Percentiles rank a stretch among this genome's conserved stretches.
Evolutionary conservation across 2,329 filamentous ascomycete species (phyloP).

Genomic region (Cercospora berteroae): DNA sequence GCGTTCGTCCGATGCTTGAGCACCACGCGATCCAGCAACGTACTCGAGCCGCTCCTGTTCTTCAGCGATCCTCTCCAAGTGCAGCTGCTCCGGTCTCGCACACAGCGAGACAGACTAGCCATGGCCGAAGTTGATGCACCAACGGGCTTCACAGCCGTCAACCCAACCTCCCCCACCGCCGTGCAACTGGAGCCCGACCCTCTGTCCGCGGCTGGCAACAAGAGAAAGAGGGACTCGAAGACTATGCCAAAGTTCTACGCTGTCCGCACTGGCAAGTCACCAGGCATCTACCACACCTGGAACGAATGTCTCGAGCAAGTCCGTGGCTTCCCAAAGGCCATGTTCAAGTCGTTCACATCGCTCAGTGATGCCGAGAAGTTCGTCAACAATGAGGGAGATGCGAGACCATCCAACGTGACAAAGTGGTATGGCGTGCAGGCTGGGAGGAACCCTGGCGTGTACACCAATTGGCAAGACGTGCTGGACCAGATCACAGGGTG

Average conservation of each 20-base stretch:
- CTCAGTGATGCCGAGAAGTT: constrained; percentile 76
- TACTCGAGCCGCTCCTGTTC: constrained; percentile 14
- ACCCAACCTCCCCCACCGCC: constrained; percentile 18
- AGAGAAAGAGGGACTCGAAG: constrained; percentile 54
- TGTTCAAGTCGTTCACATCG: constrained; percentile 71
- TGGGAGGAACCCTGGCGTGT: constrained; percentile 60
- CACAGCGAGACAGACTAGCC: neutral
- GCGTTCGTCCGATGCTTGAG: constrained; percentile 1
- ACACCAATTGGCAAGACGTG: constrained; percentile 67
- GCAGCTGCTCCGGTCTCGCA: neutral
- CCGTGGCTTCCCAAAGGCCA: constrained; percentile 55
- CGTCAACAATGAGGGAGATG: constrained; percentile 56
- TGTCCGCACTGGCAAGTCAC: constrained; percentile 58
- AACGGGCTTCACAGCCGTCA: constrained; percentile 34
- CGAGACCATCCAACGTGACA: constrained; percentile 27
- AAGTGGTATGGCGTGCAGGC: constrained; percentile 62
- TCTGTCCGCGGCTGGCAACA: constrained; percentile 42
- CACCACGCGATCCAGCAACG: constrained; percentile 1
- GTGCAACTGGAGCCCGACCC: neutral
- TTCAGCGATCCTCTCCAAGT: constrained; percentile 10
- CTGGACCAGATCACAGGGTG: constrained; percentile 71
- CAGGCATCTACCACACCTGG: constrained; percentile 65
- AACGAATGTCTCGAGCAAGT: constrained; percentile 61
- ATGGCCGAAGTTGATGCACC: constrained; percentile 32
- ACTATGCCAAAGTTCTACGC: constrained; percentile 59